Evolutionary conservation across 306 rosid species (phyloP), one percentile per base, ranked within the genome.

Genomic region (Rosa rugosa): DNA sequence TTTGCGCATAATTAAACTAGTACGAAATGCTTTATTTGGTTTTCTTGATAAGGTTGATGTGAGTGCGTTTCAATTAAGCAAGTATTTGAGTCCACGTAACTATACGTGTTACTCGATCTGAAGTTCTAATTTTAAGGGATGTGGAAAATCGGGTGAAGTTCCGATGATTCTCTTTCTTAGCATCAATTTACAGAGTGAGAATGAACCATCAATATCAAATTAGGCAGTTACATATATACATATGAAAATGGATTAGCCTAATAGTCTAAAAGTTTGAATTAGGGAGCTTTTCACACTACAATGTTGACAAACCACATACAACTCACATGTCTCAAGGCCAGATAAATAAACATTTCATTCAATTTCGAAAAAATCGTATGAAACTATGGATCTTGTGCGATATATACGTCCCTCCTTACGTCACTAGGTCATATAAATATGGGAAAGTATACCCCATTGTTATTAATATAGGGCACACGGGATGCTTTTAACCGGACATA

Each of bases 351-450:
- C 36, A 56, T n/a, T n/a, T n/a, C n/a, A n/a, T n/a, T n/a, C n/a
- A n/a, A n/a, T n/a, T n/a, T n/a, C 31, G 13, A 59, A 59, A 22
- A 11, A 25, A 62, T 16, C 41, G 42, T 4, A 63, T 20, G 4
- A 34, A 10, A 63, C 41, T 13, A 34, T 31, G 38, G n/a, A 2
- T 63, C 41, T 14, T 63, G 42, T 63, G 11, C 11, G 14, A 16
- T 13, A 14, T 31, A 63, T 63, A 34, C 69, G 69, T 63, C 69
- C 69, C 69, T 63, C 69, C 42, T 63, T 63, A 63, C 69, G 69
- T 63, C 69, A 63, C 17, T 5, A 14, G 69, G 69, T 63, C n/a
- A 31, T 63, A 63, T 31, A 63, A 31, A 2, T 63, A 13, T 31
- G 65, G 42, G 44, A 31, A 31, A 7, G 44, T 13, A 63, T 63